Percentiles rank a stretch among this genome's conserved stretches.
These are phyloP conservation scores for Yarrowia deformans DNA, from an alignment of 805 yeast species.

Conservation along the genomic window DNA sequence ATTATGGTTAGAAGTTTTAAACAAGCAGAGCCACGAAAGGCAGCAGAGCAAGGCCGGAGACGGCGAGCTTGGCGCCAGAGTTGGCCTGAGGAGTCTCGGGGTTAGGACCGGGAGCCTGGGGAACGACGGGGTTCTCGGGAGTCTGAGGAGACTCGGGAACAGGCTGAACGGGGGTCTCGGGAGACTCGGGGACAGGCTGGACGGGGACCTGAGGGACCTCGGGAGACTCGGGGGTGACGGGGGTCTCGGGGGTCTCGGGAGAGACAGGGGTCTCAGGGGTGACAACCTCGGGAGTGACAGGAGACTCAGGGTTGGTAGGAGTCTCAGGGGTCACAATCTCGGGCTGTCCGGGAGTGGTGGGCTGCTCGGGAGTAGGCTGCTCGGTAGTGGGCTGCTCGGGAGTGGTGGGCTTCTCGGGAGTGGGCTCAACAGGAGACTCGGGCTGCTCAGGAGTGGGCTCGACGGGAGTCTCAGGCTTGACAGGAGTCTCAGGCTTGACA, in stretches of 20 bases:
- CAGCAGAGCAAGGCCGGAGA: slow-evolving; percentile 12
- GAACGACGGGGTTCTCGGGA: neutral
- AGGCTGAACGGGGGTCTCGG: neutral
- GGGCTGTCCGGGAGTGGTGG: slow-evolving; percentile 1
- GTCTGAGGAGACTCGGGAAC: neutral
- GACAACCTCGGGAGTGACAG: neutral
- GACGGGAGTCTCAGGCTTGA: neutral
- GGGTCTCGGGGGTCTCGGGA: neutral
- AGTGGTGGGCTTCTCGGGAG: neutral
- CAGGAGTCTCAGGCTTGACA: neutral
- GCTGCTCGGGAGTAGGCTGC: slow-evolving; percentile 6
- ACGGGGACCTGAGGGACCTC: neutral
- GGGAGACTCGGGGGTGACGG: neutral
- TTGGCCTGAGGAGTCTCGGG: slow-evolving; percentile 23
- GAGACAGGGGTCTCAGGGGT: neutral
- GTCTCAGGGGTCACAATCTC: slow-evolving; percentile 8
- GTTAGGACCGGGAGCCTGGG: slow-evolving; percentile 1
- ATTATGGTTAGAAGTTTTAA: slow-evolving; percentile 17
- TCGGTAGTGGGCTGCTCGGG: neutral
- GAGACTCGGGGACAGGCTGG: neutral
- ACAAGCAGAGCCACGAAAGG: slow-evolving; percentile 25
- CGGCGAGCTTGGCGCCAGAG: slow-evolving; percentile 14
- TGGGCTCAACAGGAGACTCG: too few species aligned
- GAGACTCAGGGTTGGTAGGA: neutral
- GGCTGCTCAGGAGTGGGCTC: slow-evolving; percentile 1